phyloP scores from a whole-genome alignment of 345 rosid species.

The Lepidium africanum region DNA sequence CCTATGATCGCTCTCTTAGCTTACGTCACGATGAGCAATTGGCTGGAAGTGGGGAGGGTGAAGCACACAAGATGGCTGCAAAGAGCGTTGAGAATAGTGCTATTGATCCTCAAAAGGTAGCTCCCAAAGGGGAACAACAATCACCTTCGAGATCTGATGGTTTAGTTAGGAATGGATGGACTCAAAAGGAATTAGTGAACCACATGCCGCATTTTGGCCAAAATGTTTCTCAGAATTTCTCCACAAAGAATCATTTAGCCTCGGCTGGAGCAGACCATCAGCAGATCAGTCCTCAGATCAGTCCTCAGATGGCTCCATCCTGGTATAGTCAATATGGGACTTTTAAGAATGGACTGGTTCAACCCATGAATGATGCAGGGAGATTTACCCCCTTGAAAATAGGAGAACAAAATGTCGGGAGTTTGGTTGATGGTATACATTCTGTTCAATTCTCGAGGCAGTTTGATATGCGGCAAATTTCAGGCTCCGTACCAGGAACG shows the following conservation, averaged over 20 bases:
- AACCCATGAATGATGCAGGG: conserved; percentile 36
- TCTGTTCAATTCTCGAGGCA: conserved; percentile 30
- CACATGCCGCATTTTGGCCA: conserved; percentile 26
- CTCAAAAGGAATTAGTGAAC: conserved; percentile 22
- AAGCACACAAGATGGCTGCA: conserved; percentile 38
- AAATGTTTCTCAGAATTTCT: conserved; percentile 31
- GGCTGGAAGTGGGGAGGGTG: conserved; percentile 42
- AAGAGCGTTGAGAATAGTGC: conserved; percentile 44
- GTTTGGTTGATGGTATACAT: conserved; percentile 37
- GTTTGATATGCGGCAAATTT: conserved; percentile 25
- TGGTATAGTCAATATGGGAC: conserved; percentile 72
- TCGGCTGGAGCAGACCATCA: conserved; percentile 40
- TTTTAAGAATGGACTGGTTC: conserved; percentile 58
- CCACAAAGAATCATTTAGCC: conserved; percentile 31
- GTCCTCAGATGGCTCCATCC: conserved; percentile 71
- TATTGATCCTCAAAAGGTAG: conserved; percentile 36
- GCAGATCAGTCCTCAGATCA: conserved; percentile 55
- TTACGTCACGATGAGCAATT: conserved; percentile 46
- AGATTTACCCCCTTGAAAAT: conserved; percentile 31
- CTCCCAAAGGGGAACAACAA: conserved; percentile 37
- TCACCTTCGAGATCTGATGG: conserved; percentile 34
- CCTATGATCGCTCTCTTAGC: conserved; percentile 51
- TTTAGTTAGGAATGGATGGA: conserved; percentile 26
- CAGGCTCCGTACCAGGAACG: conserved; percentile 26
- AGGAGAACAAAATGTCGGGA: conserved; percentile 40